Conservation (phyloP, 225 moss, liverwort and hornwort species). For the Takakia lepidozioides region DNA sequence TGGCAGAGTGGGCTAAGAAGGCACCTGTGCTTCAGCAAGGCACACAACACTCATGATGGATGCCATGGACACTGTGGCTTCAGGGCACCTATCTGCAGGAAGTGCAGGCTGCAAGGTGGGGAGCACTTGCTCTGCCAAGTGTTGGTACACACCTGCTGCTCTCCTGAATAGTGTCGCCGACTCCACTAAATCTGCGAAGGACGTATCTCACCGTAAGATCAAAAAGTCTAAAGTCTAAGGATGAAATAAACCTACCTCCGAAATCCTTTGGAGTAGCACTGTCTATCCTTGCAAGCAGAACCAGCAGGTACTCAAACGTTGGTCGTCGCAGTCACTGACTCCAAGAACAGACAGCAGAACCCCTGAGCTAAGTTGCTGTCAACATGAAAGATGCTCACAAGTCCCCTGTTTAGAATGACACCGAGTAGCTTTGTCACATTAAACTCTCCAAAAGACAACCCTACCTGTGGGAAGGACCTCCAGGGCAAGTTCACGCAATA, state of each 20-base stretch:
- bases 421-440: too few relatives aligned
- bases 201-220: neutral
- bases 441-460: too few relatives aligned
- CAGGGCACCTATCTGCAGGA: constrained; percentile 85
- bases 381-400: too few relatives aligned
- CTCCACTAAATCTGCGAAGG: constrained; percentile 69
- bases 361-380: too few relatives aligned
- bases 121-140: constrained; percentile 72
- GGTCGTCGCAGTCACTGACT: neutral
- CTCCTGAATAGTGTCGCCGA: constrained; percentile 78
- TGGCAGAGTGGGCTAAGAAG: neutral
- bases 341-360: neutral
- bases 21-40: constrained; percentile 98
- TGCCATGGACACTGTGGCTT: constrained; percentile 75
- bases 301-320: too few relatives aligned
- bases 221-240: too few relatives aligned
- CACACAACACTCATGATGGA: constrained; percentile 81
- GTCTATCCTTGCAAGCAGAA: neutral
- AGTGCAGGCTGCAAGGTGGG: constrained; percentile 44
- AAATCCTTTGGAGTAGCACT: too few relatives aligned
- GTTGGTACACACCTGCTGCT: constrained; percentile 91
- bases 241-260: too few relatives aligned
- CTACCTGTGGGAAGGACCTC: constrained; percentile 86
- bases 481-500: constrained; percentile 85
- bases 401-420: too few relatives aligned